These are phyloP conservation scores for Naganishia liquefaciens DNA, from an alignment of 1,284 basidiomycete genomes.

Conservation along the genomic window DNA sequence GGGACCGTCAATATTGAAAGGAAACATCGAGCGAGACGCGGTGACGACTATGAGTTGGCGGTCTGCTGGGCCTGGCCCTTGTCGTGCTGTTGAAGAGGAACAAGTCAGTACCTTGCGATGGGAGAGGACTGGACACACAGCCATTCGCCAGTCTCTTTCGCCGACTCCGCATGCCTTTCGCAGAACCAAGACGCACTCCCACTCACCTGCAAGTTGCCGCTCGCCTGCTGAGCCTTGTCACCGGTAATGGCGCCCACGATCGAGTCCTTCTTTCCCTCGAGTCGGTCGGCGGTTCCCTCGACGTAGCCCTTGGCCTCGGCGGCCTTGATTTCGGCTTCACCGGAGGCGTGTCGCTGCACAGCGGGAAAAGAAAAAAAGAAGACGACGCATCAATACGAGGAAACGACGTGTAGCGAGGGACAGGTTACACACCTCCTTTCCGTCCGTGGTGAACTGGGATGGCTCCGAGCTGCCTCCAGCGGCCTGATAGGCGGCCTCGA, in stretches of 20 bases:
- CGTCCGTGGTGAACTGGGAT: slow-evolving; percentile 56
- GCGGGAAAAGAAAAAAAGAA: slow-evolving; percentile 9
- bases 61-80: slow-evolving; percentile 64
- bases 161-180: neutral
- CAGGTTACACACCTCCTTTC: slow-evolving; percentile 61
- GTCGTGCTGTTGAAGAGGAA: slow-evolving; percentile 53
- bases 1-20: neutral
- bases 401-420: neutral
- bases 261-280: slow-evolving; percentile 65
- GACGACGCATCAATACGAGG: neutral
- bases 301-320: slow-evolving; percentile 54
- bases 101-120: neutral
- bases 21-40: neutral
- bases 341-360: slow-evolving; percentile 58
- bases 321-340: slow-evolving; percentile 59
- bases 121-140: too few relatives aligned
- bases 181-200: neutral
- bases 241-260: slow-evolving; percentile 67
- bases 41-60: slow-evolving; percentile 50
- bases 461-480: slow-evolving; percentile 47
- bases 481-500: slow-evolving; percentile 59
- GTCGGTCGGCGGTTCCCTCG: slow-evolving; percentile 63
- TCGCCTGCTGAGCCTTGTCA: slow-evolving; percentile 63
- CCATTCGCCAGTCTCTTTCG: slow-evolving; percentile 4
- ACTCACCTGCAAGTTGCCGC: slow-evolving; percentile 56